Percentiles rank a stretch among this genome's conserved stretches.
Evolutionary conservation across 75 land plant genomes (phyloP).

Genomic region (Pseudotsuga menziesii): DNA sequence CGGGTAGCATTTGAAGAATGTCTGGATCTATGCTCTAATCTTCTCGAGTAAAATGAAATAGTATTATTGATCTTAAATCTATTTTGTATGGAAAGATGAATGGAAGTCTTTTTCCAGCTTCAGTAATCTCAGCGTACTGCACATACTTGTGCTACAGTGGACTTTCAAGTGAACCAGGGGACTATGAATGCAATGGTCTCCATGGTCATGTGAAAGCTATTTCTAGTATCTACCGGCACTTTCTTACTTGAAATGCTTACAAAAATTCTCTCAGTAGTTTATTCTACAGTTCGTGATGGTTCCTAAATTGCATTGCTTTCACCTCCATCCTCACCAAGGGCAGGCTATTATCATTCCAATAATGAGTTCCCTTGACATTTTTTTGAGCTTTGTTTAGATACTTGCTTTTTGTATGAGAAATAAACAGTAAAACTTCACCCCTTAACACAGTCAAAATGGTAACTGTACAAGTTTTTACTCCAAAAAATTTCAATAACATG

Average conservation of each 20-base stretch:
- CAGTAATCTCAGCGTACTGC: constrained; percentile 84
- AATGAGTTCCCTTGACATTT: neutral
- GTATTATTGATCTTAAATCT: too few relatives aligned
- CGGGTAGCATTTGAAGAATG: too few relatives aligned
- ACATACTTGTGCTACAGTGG: constrained; percentile 91
- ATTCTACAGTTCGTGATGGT: constrained; percentile 96
- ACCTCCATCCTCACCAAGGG: constrained; percentile 90
- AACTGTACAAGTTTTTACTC: too few relatives aligned
- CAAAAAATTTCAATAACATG: too few relatives aligned
- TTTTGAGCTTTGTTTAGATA: constrained; percentile 5
- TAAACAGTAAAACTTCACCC: too few relatives aligned
- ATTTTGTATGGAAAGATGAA: constrained; percentile 52
- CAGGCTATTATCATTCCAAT: constrained; percentile 33
- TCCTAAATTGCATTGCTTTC: constrained; percentile 94
- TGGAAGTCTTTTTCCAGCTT: constrained; percentile 98
- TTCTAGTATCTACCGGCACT: constrained; percentile 70
- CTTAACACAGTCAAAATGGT: too few relatives aligned
- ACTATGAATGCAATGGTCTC: constrained; percentile 94
- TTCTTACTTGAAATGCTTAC: constrained; percentile 93
- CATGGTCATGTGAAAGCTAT: constrained; percentile 74
- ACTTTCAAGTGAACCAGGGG: constrained; percentile 90
- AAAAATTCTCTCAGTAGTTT: constrained; percentile 89
- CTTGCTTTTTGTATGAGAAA: too few relatives aligned
- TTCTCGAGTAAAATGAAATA: too few relatives aligned
- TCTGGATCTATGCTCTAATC: too few relatives aligned